A percentile compares a stretch with the other conserved stretches of the same genome.
Evolutionary conservation across 2,329 filamentous ascomycete genomes (phyloP).

Genomic region (Amylocarpus encephaloides): DNA sequence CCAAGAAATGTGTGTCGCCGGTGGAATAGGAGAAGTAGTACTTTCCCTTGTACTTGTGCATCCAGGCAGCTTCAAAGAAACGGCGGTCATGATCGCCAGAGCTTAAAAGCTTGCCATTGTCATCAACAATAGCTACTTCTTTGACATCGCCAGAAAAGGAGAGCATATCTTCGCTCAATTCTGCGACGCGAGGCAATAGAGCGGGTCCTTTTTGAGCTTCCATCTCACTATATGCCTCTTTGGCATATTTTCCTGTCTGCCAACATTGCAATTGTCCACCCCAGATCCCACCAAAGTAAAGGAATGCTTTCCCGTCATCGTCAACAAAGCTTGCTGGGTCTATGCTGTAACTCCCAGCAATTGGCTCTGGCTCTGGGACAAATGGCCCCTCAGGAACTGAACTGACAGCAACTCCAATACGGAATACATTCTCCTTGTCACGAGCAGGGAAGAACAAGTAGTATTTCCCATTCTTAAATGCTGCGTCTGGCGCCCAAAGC

Average conservation of each 20-base stretch:
- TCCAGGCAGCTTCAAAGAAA: slow-evolving; percentile 78
- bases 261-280: slow-evolving; percentile 77
- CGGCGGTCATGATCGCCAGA: slow-evolving; percentile 66
- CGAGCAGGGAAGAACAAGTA: slow-evolving; percentile 74
- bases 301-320: slow-evolving; percentile 58
- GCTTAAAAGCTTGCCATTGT: slow-evolving; percentile 51
- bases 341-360: slow-evolving; percentile 67
- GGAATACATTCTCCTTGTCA: slow-evolving; percentile 63
- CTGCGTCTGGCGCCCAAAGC: slow-evolving; percentile 75
- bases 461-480: slow-evolving; percentile 61
- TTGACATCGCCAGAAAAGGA: slow-evolving; percentile 48
- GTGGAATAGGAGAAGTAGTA: slow-evolving; percentile 78
- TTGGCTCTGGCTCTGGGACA: slow-evolving; percentile 54
- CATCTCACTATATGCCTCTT: slow-evolving; percentile 46
- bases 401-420: slow-evolving; percentile 64
- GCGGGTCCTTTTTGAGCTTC: slow-evolving; percentile 56
- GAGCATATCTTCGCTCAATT: slow-evolving; percentile 59
- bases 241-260: slow-evolving; percentile 51
- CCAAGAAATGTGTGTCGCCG: slow-evolving; percentile 69
- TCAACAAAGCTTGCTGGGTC: slow-evolving; percentile 74
- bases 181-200: slow-evolving; percentile 60
- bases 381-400: slow-evolving; percentile 65
- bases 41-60: slow-evolving; percentile 62
- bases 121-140: slow-evolving; percentile 59
- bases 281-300: slow-evolving; percentile 78